Conservation (phyloP, 2,329 filamentous ascomycete genomes). For the Sporothrix phasma region DNA sequence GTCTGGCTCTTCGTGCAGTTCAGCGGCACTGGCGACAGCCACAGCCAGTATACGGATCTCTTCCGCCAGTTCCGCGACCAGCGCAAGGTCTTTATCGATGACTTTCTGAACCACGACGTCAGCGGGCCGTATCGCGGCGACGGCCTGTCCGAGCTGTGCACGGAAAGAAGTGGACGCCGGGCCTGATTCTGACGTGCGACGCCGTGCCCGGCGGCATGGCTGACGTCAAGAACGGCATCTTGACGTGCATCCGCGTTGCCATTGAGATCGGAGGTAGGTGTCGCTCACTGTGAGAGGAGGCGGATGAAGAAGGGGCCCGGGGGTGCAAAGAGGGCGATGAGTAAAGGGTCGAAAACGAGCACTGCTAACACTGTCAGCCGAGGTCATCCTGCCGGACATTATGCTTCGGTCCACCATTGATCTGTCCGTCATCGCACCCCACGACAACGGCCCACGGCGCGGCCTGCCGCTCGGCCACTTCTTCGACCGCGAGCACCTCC, state of each 20-base stretch:
- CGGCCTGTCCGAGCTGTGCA: conserved; percentile 28
- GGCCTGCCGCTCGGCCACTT: conserved; percentile 27
- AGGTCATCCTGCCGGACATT: conserved; percentile 31
- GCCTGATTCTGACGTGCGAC: conserved; percentile 35
- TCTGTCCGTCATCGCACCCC: conserved; percentile 21
- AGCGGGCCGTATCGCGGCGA: conserved; percentile 26
- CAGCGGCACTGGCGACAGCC: conserved; percentile 7
- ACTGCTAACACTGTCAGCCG: conserved; percentile 21
- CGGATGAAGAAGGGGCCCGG: not conserved
- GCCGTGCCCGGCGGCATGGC: conserved; percentile 35
- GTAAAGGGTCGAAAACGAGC: not conserved
- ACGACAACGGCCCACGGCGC: conserved; percentile 22
- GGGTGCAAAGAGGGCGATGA: too few relatives aligned
- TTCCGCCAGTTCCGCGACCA: conserved; percentile 26
- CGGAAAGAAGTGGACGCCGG: conserved; percentile 30
- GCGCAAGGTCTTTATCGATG: conserved; percentile 26
- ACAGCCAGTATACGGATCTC: conserved; percentile 16
- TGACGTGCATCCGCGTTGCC: conserved; percentile 36
- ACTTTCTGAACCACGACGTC: conserved; percentile 28
- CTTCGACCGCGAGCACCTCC: conserved; percentile 28
- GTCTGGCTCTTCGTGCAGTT: conserved; percentile 23
- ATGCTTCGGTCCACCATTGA: conserved; percentile 26
- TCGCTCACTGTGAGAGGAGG: not conserved
- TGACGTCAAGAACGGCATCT: conserved; percentile 34
- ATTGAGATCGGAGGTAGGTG: conserved; percentile 37